These are phyloP conservation scores for Suillus alpinus DNA, from an alignment of 768 basidiomycete genomes.

Conservation along the genomic window DNA sequence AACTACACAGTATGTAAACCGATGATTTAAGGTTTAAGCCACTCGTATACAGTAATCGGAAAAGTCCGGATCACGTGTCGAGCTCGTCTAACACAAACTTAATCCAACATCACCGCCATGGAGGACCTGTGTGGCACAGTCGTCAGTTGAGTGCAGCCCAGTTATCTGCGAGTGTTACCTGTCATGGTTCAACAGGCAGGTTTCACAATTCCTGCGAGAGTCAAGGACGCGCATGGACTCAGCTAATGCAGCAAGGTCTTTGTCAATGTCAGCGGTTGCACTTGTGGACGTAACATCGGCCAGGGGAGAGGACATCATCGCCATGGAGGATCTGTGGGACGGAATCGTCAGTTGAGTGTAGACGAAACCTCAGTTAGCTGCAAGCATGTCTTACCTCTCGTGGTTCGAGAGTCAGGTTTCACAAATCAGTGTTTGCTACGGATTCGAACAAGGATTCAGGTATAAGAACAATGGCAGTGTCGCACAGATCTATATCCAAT, in stretches of 20 bases:
- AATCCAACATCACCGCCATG: too few species aligned
- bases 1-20: too few species aligned
- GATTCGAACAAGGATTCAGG: background rate
- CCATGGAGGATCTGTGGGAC: background rate
- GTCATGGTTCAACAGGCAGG: too few species aligned
- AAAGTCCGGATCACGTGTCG: too few species aligned
- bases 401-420: background rate
- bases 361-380: background rate
- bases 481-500: background rate
- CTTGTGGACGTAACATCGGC: too few species aligned
- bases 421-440: background rate
- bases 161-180: too few species aligned
- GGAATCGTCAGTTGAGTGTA: background rate
- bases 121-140: too few species aligned
- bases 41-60: too few species aligned
- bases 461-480: background rate
- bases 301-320: too few species aligned
- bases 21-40: too few species aligned
- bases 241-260: background rate
- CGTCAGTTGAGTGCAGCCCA: too few species aligned
- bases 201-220: background rate
- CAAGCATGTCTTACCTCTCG: background rate
- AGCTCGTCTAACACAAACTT: too few species aligned
- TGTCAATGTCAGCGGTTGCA: background rate
- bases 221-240: background rate